These are phyloP conservation scores for Phytopythium helicoides DNA, from an alignment of 352 stramenopile species.

Conservation along the genomic window DNA sequence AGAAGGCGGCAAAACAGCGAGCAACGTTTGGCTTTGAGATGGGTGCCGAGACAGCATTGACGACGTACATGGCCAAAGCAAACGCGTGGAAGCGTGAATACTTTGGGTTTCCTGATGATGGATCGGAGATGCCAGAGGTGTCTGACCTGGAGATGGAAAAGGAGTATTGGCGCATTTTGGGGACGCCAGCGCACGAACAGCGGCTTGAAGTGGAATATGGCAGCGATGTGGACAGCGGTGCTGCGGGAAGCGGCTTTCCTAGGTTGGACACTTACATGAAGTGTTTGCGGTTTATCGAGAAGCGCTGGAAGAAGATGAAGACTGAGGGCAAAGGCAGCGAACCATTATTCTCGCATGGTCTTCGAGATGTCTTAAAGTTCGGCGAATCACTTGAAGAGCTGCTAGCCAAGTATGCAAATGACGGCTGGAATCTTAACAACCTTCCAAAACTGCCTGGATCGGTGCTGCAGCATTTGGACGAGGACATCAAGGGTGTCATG, in stretches of 20 bases:
- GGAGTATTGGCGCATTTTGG: conserved; percentile 89
- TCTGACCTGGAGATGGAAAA: conserved; percentile 73
- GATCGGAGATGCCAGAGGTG: conserved; percentile 15
- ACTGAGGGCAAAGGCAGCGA: conserved; percentile 31
- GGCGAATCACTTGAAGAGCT: conserved; percentile 43
- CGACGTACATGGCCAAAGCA: conserved; percentile 80
- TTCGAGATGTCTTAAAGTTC: conserved; percentile 27
- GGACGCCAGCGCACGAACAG: conserved; percentile 69
- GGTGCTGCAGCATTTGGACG: conserved; percentile 94
- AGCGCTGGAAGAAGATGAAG: conserved; percentile 52
- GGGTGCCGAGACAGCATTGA: conserved; percentile 73
- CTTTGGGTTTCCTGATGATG: conserved; percentile 35
- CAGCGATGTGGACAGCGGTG: conserved; percentile 89
- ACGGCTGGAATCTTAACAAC: conserved; percentile 99
- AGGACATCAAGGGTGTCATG: conserved; percentile 98
- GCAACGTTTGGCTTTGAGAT: conserved; percentile 85
- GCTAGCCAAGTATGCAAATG: conserved; percentile 68
- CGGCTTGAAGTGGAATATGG: conserved; percentile 91
- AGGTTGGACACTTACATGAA: conserved; percentile 54
- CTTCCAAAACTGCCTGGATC: conserved; percentile 93
- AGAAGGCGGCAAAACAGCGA: conserved; percentile 29
- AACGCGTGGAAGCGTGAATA: conserved; percentile 82
- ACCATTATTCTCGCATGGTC: conserved; percentile 56
- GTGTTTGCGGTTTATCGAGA: conserved; percentile 42
- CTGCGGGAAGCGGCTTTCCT: conserved; percentile 87